Base-by-base conservation (phyloP, 1,284 basidiomycete species). In the Tilletia walkeri region DNA sequence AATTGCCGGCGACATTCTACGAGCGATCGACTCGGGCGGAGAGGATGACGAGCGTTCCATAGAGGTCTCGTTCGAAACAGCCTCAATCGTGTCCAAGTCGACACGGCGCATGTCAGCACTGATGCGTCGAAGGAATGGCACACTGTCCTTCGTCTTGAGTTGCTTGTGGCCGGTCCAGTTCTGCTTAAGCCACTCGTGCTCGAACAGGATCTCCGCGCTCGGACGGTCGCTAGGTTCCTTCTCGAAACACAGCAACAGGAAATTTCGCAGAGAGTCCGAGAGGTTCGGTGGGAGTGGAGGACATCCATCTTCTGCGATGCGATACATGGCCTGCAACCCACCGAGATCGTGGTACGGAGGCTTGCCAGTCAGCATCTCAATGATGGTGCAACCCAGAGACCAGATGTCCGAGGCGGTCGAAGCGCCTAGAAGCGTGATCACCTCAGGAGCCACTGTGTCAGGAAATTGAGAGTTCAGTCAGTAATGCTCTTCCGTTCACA, bases 371-470 rank as follows among this genome's bases (percentile, higher is more conserved):
- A 97, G 86, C 65, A 98, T 87, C 84, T 98, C 95, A 78, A 95
- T 90, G 77, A 97, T 90, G 4, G 94, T 96, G 83, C 94, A 96
- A 1, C 90, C 95, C 69, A 97, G 85, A 0, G 93, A 95, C 94
- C 95, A 98, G 63, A 98, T 88, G 73, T 89, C 88, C 34, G 87
- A 87, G 1, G 87, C 86, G 1, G 86, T 85, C 5, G 86, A 86
- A 1, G 87, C 87, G 1, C 88, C 88, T 66, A 86, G 84, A 41
- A 89, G 88, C 84, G 94, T 91, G 75, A 97, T 97, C 66, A 86
- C 92, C 84, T 97, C 94, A 1, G 95, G 94, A 2, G 94, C 94
- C 94, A 97, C 86, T 87, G 72, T 34, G 24, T 30, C 6, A 39
- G 53, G 24, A 30, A 30, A 30, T 30, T 30, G 24, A 30, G 24